Evolutionary conservation across 352 stramenopile genomes (phyloP).

Genomic region (Phytophthora tentaculata): DNA sequence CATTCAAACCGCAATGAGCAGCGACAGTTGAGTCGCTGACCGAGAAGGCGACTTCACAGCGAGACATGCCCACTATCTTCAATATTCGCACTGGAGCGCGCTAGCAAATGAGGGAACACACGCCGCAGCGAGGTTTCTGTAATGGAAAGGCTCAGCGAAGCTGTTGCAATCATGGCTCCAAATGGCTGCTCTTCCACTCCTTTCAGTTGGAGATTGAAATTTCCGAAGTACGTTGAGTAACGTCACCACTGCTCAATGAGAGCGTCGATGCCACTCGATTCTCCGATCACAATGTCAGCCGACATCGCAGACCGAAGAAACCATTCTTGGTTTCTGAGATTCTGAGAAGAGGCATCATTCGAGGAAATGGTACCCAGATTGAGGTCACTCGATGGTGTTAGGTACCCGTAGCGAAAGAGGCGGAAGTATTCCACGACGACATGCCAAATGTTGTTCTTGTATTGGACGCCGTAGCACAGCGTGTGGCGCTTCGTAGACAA

Average conservation of each 20-base stretch:
- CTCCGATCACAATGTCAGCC: conserved; percentile 22
- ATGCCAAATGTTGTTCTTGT: conserved; percentile 15
- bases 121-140: conserved; percentile 10
- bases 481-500: conserved; percentile 4
- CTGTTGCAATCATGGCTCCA: conserved; percentile 3
- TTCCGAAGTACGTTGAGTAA: conserved; percentile 27
- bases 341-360: not conserved
- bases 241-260: conserved; percentile 35
- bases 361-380: not conserved
- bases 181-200: conserved; percentile 25
- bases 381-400: not conserved
- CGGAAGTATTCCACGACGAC: conserved; percentile 31
- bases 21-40: conserved; percentile 10
- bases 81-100: not conserved
- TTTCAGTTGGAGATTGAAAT: conserved; percentile 34
- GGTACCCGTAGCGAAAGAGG: conserved; percentile 23
- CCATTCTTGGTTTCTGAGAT: conserved; percentile 14
- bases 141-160: conserved; percentile 15
- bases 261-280: conserved; percentile 15
- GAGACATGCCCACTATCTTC: not conserved
- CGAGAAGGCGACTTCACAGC: conserved; percentile 12
- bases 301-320: conserved; percentile 33
- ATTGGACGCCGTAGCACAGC: conserved; percentile 6
- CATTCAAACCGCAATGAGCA: conserved; percentile 20
- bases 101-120: conserved; percentile 26